Evolutionary conservation across 371 early-diverging fungal genomes (phyloP).

Genomic region (Choanephora cucurbitarum): DNA sequence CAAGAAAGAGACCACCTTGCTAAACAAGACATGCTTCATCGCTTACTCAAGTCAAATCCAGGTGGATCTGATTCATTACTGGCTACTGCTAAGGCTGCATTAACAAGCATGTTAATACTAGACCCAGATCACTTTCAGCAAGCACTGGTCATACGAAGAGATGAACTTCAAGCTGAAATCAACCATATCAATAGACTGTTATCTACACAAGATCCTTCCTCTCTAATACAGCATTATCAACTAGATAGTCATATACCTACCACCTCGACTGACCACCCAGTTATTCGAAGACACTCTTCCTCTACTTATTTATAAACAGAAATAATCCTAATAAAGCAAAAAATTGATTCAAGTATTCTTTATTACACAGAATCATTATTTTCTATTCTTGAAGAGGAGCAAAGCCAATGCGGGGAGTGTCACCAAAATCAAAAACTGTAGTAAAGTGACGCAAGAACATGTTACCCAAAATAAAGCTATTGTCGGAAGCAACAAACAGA

Average conservation of each 20-base stretch:
- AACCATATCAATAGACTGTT: slow-evolving; percentile 21
- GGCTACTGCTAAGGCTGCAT: slow-evolving; percentile 7
- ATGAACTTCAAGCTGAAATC: slow-evolving; percentile 24
- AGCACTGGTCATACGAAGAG: slow-evolving; percentile 12
- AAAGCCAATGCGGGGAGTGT: slow-evolving; percentile 41
- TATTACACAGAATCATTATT: too few relatives aligned
- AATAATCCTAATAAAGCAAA: too few relatives aligned
- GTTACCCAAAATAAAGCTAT: slow-evolving; percentile 41
- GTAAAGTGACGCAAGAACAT: slow-evolving; percentile 41
- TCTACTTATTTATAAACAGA: background rate
- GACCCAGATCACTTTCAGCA: slow-evolving; percentile 19
- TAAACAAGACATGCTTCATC: background rate
- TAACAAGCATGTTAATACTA: slow-evolving; percentile 20
- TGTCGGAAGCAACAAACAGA: slow-evolving; percentile 26
- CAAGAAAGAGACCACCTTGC: background rate
- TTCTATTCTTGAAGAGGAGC: slow-evolving; percentile 21
- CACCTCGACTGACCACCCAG: background rate
- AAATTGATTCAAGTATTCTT: too few relatives aligned
- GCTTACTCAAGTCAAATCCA: background rate
- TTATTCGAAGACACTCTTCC: background rate
- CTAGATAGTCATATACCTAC: too few relatives aligned
- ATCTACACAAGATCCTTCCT: slow-evolving; percentile 1
- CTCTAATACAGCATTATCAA: too few relatives aligned
- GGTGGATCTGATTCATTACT: background rate
- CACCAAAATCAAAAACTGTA: slow-evolving; percentile 47